These are phyloP conservation scores for Setaria italica DNA, from an alignment of 202 grass and related monocot species.

Conservation along the genomic window DNA sequence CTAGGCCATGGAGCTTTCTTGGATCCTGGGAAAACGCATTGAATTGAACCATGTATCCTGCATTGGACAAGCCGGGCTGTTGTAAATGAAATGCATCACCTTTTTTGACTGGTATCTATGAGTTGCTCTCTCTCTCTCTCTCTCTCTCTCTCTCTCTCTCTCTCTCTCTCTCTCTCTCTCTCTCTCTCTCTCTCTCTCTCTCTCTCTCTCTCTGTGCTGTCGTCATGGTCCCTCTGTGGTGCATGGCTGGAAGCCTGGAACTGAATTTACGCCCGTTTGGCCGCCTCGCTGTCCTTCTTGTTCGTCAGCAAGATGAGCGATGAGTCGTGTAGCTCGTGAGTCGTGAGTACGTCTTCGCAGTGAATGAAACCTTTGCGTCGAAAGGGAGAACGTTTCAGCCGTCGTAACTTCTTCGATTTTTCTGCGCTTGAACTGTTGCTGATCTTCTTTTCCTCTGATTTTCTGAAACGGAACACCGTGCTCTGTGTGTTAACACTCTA, in stretches of 20 bases:
- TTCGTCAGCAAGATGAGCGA: not conserved
- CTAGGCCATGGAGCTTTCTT: constrained; percentile 19
- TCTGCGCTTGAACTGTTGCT: not conserved
- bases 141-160: no score
- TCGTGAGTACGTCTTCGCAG: not conserved
- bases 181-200: not conserved
- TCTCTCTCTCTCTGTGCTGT: not conserved
- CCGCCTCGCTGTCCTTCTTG: not conserved
- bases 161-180: no score
- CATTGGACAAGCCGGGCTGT: constrained; percentile 21
- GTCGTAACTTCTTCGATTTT: not conserved
- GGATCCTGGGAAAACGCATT: constrained; percentile 54
- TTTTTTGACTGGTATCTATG: constrained; percentile 44
- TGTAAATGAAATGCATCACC: constrained; percentile 47
- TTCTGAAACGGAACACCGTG: not conserved
- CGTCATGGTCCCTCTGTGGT: not conserved
- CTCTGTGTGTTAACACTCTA: not conserved
- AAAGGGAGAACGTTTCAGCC: not conserved
- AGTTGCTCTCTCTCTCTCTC: not conserved
- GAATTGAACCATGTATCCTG: constrained; percentile 47
- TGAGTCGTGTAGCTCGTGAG: not conserved
- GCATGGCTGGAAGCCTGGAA: not conserved
- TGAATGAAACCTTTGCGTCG: not conserved
- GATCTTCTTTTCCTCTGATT: not conserved
- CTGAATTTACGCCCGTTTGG: constrained; percentile 38